Evolutionary conservation across 108 stramenopile genomes (phyloP).

Genomic region (Schizochytrium sp.): DNA sequence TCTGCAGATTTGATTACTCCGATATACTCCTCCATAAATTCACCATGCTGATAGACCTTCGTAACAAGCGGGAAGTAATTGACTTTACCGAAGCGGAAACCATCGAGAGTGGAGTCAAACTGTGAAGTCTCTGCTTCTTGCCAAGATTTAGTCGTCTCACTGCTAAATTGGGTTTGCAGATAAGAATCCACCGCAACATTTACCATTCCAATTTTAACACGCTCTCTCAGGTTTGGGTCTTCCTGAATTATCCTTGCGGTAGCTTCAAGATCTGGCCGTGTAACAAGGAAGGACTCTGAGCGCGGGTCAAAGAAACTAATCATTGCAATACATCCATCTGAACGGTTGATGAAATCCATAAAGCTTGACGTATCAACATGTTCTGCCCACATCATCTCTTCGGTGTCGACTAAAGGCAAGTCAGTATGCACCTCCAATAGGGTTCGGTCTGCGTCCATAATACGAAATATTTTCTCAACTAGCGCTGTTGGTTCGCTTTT

Average conservation of each 20-base stretch:
- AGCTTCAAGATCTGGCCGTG: background rate
- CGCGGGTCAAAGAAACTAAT: slow-evolving; percentile 40
- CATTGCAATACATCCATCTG: background rate
- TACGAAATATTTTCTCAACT: background rate
- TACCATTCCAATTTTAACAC: background rate
- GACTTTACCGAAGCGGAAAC: slow-evolving; percentile 13
- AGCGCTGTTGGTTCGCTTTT: no score
- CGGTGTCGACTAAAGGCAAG: background rate
- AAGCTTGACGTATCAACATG: background rate
- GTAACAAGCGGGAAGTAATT: slow-evolving; percentile 34
- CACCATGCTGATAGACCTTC: background rate
- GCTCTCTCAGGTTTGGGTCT: background rate
- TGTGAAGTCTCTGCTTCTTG: slow-evolving; percentile 4
- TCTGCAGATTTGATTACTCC: background rate
- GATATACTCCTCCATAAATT: background rate
- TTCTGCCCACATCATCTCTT: background rate
- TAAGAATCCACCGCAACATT: slow-evolving; percentile 49
- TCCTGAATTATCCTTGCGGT: background rate
- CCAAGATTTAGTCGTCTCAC: slow-evolving; percentile 42
- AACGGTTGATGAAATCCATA: background rate
- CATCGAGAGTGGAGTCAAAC: background rate
- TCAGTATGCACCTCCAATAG: background rate
- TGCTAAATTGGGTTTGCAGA: background rate
- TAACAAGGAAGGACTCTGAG: slow-evolving; percentile 30
- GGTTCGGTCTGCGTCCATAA: background rate